These are phyloP conservation scores for Salmacisia buchloeana DNA, from an alignment of 1,284 basidiomycete genomes.

Conservation along the genomic window DNA sequence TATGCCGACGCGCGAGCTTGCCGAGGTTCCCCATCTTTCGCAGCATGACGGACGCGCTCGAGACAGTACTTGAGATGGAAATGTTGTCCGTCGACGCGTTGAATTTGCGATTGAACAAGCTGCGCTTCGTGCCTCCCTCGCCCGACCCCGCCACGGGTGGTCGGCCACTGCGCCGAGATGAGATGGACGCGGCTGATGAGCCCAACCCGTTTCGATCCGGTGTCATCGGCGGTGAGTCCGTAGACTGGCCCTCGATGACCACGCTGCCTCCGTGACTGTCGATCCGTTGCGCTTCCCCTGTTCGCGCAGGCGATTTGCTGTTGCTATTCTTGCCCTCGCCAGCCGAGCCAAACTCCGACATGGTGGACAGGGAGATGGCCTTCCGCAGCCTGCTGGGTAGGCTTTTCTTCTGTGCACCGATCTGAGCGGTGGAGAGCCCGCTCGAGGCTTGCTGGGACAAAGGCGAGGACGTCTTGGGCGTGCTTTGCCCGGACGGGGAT, in stretches of 20 bases:
- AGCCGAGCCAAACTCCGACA: conserved; percentile 24
- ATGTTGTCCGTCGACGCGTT: conserved; percentile 97
- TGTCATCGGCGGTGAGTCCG: conserved; percentile 22
- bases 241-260: background rate
- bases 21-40: conserved; percentile 90
- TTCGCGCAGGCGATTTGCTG: background rate
- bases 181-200: conserved; percentile 43
- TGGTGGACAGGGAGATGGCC: conserved; percentile 37
- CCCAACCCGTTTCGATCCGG: conserved; percentile 18
- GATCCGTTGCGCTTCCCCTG: background rate
- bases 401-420: conserved; percentile 31
- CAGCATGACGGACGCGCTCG: conserved; percentile 92
- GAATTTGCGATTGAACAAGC: conserved; percentile 77
- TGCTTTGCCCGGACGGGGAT: no score
- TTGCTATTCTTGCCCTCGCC: background rate
- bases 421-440: background rate
- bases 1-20: conserved; percentile 82
- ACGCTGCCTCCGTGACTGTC: background rate
- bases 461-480: conserved; percentile 36
- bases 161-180: conserved; percentile 32
- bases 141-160: conserved; percentile 30
- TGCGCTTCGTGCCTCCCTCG: conserved; percentile 51
- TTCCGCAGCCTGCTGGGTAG: conserved; percentile 40
- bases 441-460: conserved; percentile 25
- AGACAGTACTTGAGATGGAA: conserved; percentile 91